Base-by-base conservation (phyloP, 805 yeast species). In the Sugiyamaella lignohabitans region DNA sequence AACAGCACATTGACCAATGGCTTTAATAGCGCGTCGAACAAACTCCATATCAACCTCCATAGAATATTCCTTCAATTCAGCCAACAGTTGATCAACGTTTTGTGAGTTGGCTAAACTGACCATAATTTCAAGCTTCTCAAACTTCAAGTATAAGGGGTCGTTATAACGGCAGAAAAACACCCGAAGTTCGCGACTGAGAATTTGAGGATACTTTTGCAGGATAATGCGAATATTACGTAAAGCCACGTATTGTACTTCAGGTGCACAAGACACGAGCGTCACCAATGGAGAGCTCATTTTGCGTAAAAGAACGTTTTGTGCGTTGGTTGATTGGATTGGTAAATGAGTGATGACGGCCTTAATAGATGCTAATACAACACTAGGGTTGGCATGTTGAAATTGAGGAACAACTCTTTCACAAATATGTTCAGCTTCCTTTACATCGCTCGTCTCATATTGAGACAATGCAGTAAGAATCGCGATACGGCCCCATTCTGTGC, bases 401-500 rank as follows among this genome's bases (percentile, higher is more conserved):
- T 93, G 98, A 11, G 98, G 98, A 6, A 86, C 77, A 6, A 87
- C 88, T 52, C 96, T 75, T 59, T 91, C 97, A 52, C 91, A 76
- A 46, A 91, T 86, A 59, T 86, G 88, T 50, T 76, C 79, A 1
- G 95, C 88, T 61, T 89, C 96, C 14, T 74, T 69, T 2, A 69
- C 62, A 40, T 73, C 76, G 1, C 61, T 58, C 0, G 94, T 72
- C 3, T 70, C 61, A 62, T 82, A 91, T 40, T 83, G 89, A 4
- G 87, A 74, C 53, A 93, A 68, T 1, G 96, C 88, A 1, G 85
- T 78, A 49, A 93, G 72, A 38, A 93, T 85, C 1, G 97, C 79
- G 54, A 93, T 84, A 59, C 98, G 77, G 8, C 98, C 98, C 99
- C 99, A 93, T 68, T 93, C 99, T 0, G 98, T 89, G 68, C 98